Percentiles rank a stretch among this genome's conserved stretches.
These are phyloP conservation scores for Microdochium trichocladiopsis DNA, from an alignment of 2,329 filamentous ascomycete species.

Conservation along the genomic window DNA sequence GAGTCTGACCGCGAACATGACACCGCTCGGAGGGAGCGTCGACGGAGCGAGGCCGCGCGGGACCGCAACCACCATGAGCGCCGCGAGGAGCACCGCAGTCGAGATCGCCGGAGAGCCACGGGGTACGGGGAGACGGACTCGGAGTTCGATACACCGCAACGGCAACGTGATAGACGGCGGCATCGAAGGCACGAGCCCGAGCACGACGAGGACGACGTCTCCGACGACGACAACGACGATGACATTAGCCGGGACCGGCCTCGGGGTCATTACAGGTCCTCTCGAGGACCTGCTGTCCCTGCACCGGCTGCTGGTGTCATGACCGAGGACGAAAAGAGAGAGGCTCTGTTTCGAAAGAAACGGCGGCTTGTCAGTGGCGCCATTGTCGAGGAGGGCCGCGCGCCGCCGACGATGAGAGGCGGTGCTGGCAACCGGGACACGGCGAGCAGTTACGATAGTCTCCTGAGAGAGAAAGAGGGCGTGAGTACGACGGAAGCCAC, in stretches of 20 bases:
- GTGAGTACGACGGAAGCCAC: slow-evolving; percentile 18
- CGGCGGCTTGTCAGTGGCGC: slow-evolving; percentile 64
- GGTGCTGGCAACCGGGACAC: slow-evolving; percentile 25
- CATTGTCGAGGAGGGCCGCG: slow-evolving; percentile 59
- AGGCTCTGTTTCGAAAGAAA: slow-evolving; percentile 30
- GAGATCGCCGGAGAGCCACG: not conserved
- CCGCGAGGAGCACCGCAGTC: not conserved
- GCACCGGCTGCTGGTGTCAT: not conserved
- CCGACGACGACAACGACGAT: too few relatives aligned
- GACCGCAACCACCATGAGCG: not conserved
- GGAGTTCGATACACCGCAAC: not conserved
- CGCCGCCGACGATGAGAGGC: slow-evolving; percentile 31
- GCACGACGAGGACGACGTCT: not conserved
- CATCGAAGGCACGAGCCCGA: not conserved
- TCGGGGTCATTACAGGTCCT: not conserved
- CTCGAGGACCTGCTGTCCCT: not conserved
- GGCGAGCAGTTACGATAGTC: slow-evolving; percentile 28
- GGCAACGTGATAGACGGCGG: not conserved
- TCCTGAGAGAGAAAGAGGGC: slow-evolving; percentile 40
- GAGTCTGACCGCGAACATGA: slow-evolving; percentile 12
- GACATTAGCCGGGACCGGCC: not conserved
- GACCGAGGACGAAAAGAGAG: not conserved
- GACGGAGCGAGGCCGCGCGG: slow-evolving; percentile 1
- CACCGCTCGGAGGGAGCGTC: slow-evolving; percentile 7
- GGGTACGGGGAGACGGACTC: not conserved